A percentile compares a stretch with the other conserved stretches of the same genome.
Conservation (phyloP, 1,284 basidiomycete genomes). For the Cystobasidiaceae sp. region DNA sequence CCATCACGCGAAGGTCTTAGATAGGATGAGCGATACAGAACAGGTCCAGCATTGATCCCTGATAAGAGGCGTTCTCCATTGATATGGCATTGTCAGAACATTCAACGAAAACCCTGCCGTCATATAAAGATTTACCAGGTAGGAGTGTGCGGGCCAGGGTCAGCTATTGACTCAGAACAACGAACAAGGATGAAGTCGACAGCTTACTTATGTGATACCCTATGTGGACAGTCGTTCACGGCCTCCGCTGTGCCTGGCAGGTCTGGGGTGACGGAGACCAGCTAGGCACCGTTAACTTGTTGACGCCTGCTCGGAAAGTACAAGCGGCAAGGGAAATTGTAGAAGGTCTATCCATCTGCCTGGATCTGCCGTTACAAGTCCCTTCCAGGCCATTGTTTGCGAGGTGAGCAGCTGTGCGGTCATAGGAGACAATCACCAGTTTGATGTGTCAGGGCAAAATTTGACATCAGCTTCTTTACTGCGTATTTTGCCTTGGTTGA, state of each 20-base stretch:
- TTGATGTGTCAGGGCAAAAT: neutral
- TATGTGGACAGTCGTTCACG: neutral
- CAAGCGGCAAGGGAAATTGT: neutral
- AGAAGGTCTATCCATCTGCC: neutral
- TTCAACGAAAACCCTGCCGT: too few relatives aligned
- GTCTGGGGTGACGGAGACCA: neutral
- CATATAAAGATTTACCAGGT: too few relatives aligned
- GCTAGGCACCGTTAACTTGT: neutral
- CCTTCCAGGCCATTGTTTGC: neutral
- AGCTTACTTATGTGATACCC: too few relatives aligned
- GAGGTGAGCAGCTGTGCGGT: neutral
- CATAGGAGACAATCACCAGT: neutral
- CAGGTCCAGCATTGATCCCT: too few relatives aligned
- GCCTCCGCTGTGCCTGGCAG: neutral
- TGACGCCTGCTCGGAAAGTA: neutral
- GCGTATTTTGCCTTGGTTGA: neutral
- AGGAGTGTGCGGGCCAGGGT: too few relatives aligned
- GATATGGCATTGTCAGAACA: too few relatives aligned
- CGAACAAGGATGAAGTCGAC: too few relatives aligned
- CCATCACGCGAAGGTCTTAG: too few relatives aligned
- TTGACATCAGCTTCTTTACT: too few relatives aligned
- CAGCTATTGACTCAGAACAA: too few relatives aligned
- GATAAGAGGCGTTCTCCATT: too few relatives aligned
- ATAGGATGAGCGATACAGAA: too few relatives aligned
- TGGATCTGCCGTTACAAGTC: neutral